A percentile compares a stretch with the other conserved stretches of the same genome.
Conservation (phyloP, 2,329 filamentous ascomycete species). For the Sporothrix brunneoviolacea region DNA sequence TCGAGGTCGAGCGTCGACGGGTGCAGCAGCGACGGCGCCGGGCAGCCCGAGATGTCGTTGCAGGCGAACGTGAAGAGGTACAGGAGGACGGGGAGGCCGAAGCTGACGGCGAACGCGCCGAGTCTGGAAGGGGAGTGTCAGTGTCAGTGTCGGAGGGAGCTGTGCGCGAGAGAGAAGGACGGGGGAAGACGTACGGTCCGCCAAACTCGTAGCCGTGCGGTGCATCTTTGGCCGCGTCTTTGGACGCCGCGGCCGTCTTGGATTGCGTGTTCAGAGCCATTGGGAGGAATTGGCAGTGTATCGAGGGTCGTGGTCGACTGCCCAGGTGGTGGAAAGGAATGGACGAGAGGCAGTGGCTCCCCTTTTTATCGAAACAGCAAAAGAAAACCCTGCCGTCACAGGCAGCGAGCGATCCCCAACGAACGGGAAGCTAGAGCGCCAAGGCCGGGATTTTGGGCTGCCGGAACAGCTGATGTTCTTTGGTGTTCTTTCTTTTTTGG, state of each 20-base stretch:
- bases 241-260: not conserved
- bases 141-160: not conserved
- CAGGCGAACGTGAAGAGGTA: slow-evolving; percentile 79
- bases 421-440: not conserved
- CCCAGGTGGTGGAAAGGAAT: no score
- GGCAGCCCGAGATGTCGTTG: slow-evolving; percentile 90
- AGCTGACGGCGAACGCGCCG: slow-evolving; percentile 70
- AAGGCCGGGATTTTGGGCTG: no score
- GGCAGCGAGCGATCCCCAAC: not conserved
- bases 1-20: slow-evolving; percentile 65
- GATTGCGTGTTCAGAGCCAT: slow-evolving; percentile 10
- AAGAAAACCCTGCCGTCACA: no score
- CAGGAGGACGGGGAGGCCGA: slow-evolving; percentile 71
- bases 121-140: slow-evolving; percentile 41
- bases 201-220: slow-evolving; percentile 45
- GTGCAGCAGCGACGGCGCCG: slow-evolving; percentile 70
- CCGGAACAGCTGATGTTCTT: no score
- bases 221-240: not conserved
- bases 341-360: no score
- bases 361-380: no score
- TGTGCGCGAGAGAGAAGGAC: not conserved
- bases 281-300: not conserved
- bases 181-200: slow-evolving; percentile 39
- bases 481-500: no score
- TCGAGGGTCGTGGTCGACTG: not conserved